Percentiles rank a stretch among this genome's conserved stretches.
phyloP scores from a whole-genome alignment of 306 rosid species.

The Myrica gale region DNA sequence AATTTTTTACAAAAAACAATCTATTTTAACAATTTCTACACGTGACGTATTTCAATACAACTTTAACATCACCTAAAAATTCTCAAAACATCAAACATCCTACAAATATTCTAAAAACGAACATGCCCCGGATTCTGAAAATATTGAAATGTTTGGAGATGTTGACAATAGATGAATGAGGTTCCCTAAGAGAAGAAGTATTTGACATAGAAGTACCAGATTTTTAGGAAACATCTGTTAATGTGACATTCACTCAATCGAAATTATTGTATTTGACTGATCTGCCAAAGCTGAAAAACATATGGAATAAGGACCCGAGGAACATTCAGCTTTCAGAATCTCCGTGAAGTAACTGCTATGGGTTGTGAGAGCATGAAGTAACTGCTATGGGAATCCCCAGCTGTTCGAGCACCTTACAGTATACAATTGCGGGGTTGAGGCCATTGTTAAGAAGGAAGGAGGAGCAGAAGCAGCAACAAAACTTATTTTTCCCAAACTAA shows the following conservation, averaged over 20 bases:
- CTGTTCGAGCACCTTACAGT: no score
- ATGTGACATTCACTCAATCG: neutral
- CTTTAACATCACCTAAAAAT: no score
- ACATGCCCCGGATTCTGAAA: no score
- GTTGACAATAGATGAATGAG: neutral
- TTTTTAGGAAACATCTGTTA: no score
- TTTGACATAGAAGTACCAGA: neutral
- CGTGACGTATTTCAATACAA: neutral
- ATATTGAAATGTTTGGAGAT: neutral
- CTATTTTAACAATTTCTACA: no score
- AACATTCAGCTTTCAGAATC: conserved; percentile 6
- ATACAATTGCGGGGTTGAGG: neutral
- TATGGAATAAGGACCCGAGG: conserved; percentile 31
- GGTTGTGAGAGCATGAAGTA: no score
- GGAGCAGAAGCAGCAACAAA: no score
- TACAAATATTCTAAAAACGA: no score
- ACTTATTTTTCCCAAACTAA: neutral
- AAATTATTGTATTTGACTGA: conserved; percentile 17
- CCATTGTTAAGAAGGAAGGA: neutral
- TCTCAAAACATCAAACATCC: no score
- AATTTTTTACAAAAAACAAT: no score
- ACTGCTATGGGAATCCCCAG: no score
- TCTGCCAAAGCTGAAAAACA: conserved; percentile 29
- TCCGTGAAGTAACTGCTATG: neutral
- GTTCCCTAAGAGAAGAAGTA: neutral